Conservation (phyloP, 2,329 filamentous ascomycete genomes). For the Clonostachys chloroleuca region DNA sequence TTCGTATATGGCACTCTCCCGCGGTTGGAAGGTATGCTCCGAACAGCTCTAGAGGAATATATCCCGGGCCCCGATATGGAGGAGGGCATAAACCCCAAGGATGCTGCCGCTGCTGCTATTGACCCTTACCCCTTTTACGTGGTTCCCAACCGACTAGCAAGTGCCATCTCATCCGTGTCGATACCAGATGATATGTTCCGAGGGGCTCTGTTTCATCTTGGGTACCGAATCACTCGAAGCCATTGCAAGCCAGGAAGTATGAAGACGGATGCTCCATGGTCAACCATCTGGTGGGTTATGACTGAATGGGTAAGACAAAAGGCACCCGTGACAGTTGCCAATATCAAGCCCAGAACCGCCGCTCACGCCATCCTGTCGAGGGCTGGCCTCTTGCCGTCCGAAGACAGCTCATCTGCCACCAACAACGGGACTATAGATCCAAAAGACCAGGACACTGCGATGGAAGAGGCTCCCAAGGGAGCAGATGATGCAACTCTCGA, state of each 20-base stretch:
- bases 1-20: constrained; percentile 74
- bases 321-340: constrained; percentile 68
- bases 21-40: constrained; percentile 87
- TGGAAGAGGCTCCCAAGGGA: not conserved
- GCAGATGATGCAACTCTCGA: not conserved
- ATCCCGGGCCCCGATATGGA: constrained; percentile 24
- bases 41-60: constrained; percentile 77
- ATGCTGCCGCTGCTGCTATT: constrained; percentile 52
- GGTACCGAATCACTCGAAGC: constrained; percentile 79
- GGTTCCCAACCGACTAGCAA: constrained; percentile 68
- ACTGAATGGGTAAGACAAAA: constrained; percentile 85
- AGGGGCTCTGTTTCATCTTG: constrained; percentile 75
- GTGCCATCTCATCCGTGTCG: constrained; percentile 73
- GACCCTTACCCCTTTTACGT: constrained; percentile 87
- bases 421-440: not conserved
- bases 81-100: constrained; percentile 28
- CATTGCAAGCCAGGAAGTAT: constrained; percentile 88
- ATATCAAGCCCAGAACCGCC: constrained; percentile 64
- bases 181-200: constrained; percentile 76
- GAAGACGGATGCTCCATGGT: constrained; percentile 92
- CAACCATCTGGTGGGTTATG: constrained; percentile 87
- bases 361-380: constrained; percentile 63
- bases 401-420: not conserved
- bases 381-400: constrained; percentile 23
- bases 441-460: constrained; percentile 8